Evolutionary conservation across 2,329 filamentous ascomycete species (phyloP).

Genomic region (Tolypocladium album): DNA sequence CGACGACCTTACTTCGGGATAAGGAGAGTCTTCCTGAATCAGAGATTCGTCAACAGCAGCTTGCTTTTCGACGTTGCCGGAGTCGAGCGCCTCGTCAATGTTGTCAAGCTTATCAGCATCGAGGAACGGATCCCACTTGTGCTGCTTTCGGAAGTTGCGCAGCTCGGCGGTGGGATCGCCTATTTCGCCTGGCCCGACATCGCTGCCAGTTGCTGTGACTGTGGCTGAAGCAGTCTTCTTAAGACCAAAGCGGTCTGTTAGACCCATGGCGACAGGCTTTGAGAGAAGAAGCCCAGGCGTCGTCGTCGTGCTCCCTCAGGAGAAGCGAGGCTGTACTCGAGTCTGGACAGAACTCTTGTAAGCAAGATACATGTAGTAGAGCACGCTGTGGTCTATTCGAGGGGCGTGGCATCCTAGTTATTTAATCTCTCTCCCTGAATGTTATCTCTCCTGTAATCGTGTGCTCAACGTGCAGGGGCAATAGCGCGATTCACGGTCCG

Average conservation of each 20-base stretch:
- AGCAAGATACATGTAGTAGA: not conserved
- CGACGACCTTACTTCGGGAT: conserved; percentile 14
- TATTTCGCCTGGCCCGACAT: conserved; percentile 2
- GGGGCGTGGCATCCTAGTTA: not conserved
- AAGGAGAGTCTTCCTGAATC: conserved; percentile 40
- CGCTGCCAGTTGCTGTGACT: conserved; percentile 7
- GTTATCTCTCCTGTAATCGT: too few relatives aligned
- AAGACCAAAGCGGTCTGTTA: conserved; percentile 8
- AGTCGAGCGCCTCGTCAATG: conserved; percentile 34
- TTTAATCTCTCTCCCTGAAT: not conserved
- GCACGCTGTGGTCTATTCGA: not conserved
- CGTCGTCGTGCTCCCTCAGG: not conserved
- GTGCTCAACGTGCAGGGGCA: not conserved
- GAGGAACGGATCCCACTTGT: conserved; percentile 47
- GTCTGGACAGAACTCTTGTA: too few relatives aligned
- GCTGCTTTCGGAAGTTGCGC: conserved; percentile 34
- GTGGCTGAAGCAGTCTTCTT: conserved; percentile 6
- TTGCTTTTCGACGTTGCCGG: conserved; percentile 32
- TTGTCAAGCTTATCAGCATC: conserved; percentile 39
- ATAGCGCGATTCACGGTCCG: not conserved
- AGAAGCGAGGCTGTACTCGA: too few relatives aligned
- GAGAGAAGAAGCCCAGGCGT: not conserved
- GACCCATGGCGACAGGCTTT: conserved; percentile 8
- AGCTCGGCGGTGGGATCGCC: conserved; percentile 14
- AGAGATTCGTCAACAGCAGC: conserved; percentile 32